These are phyloP conservation scores for Fusarium graminum DNA, from an alignment of 2,329 filamentous ascomycete species.

Conservation along the genomic window DNA sequence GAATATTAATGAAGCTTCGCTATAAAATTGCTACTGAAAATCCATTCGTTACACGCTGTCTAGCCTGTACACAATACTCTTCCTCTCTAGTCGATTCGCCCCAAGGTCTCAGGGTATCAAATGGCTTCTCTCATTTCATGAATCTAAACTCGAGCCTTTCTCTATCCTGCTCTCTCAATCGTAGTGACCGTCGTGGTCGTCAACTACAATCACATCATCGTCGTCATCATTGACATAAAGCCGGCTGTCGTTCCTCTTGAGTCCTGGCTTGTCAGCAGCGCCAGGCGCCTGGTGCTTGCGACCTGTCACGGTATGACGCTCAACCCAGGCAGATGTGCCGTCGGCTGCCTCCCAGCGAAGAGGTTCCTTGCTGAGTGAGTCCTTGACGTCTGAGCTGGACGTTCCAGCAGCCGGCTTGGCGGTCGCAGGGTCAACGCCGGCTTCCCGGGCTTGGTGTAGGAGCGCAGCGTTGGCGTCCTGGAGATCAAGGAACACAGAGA, in stretches of 20 bases:
- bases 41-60: constrained; percentile 14
- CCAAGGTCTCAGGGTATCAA: too few relatives aligned
- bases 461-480: constrained; percentile 55
- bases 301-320: constrained; percentile 51
- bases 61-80: constrained; percentile 4
- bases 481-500: constrained; percentile 52
- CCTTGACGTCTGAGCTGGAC: constrained; percentile 13
- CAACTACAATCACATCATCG: constrained; percentile 47
- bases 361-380: constrained; percentile 46
- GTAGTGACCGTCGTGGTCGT: constrained; percentile 46
- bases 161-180: constrained; percentile 27
- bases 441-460: constrained; percentile 48
- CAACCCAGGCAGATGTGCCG: constrained; percentile 56
- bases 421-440: constrained; percentile 42
- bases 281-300: constrained; percentile 29
- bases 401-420: constrained; percentile 35
- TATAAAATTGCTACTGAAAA: constrained; percentile 18
- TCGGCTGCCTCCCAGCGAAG: constrained; percentile 55
- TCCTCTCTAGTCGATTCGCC: too few relatives aligned
- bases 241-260: constrained; percentile 46
- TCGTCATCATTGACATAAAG: constrained; percentile 49
- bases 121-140: constrained; percentile 2
- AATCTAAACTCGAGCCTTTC: neutral
- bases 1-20: constrained; percentile 23
- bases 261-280: constrained; percentile 17